These are phyloP conservation scores for Alnus glutinosa DNA, from an alignment of 306 rosid species.

Conservation along the genomic window DNA sequence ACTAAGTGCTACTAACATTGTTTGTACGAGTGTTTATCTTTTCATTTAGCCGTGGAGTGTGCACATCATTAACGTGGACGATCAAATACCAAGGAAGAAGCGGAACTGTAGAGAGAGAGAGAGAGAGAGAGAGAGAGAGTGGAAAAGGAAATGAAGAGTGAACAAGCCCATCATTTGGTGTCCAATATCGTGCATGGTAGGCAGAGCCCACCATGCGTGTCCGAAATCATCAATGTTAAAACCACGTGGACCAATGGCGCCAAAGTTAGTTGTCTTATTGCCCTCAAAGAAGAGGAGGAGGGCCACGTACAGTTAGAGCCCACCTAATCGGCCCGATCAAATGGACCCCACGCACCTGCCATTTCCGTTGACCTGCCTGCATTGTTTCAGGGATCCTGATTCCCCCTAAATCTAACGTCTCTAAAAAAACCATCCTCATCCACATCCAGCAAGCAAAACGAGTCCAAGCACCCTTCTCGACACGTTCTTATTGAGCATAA, in stretches of 20 bases:
- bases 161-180: neutral
- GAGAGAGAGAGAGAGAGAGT: too few species aligned
- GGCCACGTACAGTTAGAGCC: too few species aligned
- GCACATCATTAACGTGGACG: neutral
- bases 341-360: too few species aligned
- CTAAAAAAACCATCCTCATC: too few species aligned
- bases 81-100: neutral
- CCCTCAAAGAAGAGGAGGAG: too few species aligned
- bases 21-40: neutral
- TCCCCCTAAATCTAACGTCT: too few species aligned
- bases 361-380: too few species aligned
- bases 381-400: too few species aligned
- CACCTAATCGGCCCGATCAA: too few species aligned
- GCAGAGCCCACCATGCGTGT: conserved; percentile 6
- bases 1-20: neutral
- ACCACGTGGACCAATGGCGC: neutral
- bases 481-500: too few species aligned
- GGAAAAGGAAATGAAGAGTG: neutral
- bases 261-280: too few species aligned
- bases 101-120: neutral
- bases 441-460: neutral
- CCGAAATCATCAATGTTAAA: conserved; percentile 2
- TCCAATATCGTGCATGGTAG: neutral
- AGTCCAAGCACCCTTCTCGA: neutral
- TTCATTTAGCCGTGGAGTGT: too few species aligned